phyloP scores from a whole-genome alignment of 805 yeast genomes.

The Wickerhamiella allomyrinae region DNA sequence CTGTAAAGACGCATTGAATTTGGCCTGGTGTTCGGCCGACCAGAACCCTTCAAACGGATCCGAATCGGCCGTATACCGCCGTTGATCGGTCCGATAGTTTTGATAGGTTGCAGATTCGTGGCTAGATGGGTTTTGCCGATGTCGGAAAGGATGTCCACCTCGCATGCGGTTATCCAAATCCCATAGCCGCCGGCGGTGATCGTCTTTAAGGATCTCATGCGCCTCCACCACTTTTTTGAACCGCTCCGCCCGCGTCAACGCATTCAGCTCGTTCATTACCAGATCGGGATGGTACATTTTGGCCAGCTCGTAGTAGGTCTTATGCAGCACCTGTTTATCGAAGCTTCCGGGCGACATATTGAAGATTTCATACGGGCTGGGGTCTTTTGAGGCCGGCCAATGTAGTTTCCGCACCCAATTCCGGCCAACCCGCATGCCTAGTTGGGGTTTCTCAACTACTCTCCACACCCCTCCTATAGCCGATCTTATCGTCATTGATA shows the following conservation, averaged over 20 bases:
- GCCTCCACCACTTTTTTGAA: slow-evolving; percentile 46
- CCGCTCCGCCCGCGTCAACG: slow-evolving; percentile 31
- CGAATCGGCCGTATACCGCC: not conserved
- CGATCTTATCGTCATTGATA: too few species aligned
- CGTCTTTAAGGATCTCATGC: slow-evolving; percentile 39
- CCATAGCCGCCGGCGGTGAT: slow-evolving; percentile 22
- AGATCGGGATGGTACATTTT: slow-evolving; percentile 75
- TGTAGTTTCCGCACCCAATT: not conserved
- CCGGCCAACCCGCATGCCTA: too few species aligned
- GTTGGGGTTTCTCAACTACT: not conserved
- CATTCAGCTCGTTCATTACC: slow-evolving; percentile 21
- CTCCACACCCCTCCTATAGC: too few species aligned
- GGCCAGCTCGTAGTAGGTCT: slow-evolving; percentile 44
- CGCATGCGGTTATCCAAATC: too few species aligned
- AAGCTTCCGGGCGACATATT: slow-evolving; percentile 28
- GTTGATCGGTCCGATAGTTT: not conserved
- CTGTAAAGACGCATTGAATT: slow-evolving; percentile 28
- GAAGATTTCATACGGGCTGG: slow-evolving; percentile 63
- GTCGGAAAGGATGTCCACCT: not conserved
- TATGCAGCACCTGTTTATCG: slow-evolving; percentile 30
- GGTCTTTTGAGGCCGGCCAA: slow-evolving; percentile 47
- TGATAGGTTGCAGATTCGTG: not conserved
- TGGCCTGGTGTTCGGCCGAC: slow-evolving; percentile 23
- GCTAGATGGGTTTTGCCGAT: not conserved
- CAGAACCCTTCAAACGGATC: slow-evolving; percentile 4